Evolutionary conservation across 2,329 filamentous ascomycete species (phyloP).

Genomic region (Fusarium udum): DNA sequence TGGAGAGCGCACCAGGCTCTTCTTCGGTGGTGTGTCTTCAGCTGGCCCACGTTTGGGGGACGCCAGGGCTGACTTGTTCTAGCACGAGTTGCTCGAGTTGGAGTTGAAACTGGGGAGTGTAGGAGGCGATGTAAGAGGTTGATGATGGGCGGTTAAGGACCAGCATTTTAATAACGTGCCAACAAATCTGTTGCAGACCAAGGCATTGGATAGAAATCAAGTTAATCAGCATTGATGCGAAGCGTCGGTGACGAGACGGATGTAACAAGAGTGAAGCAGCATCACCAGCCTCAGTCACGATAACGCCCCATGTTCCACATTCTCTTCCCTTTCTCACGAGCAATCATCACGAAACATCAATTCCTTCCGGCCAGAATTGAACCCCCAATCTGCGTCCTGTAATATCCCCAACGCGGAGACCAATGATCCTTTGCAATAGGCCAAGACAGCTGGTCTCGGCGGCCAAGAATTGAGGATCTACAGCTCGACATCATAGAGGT

Average conservation of each 20-base stretch:
- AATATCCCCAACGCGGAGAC: constrained; percentile 3
- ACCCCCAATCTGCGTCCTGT: neutral
- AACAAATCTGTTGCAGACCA: constrained; percentile 23
- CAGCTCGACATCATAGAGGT: constrained; percentile 33
- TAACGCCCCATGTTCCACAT: constrained; percentile 30
- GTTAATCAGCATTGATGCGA: neutral
- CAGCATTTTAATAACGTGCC: constrained; percentile 33
- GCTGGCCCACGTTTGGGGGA: constrained; percentile 32
- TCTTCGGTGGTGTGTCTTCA: constrained; percentile 39
- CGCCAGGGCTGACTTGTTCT: constrained; percentile 36
- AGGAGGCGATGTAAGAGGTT: constrained; percentile 32
- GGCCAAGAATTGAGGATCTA: constrained; percentile 33
- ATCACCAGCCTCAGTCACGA: constrained; percentile 18
- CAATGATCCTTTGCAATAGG: constrained; percentile 14
- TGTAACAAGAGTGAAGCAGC: constrained; percentile 31
- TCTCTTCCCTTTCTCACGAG: constrained; percentile 10
- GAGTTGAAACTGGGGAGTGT: constrained; percentile 26
- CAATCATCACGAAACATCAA: constrained; percentile 9
- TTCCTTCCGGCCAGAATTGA: neutral
- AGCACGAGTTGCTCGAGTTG: constrained; percentile 12
- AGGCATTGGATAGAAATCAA: constrained; percentile 25
- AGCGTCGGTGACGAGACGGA: constrained; percentile 11
- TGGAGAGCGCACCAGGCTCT: constrained; percentile 31
- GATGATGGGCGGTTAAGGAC: constrained; percentile 28
- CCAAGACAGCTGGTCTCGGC: constrained; percentile 21